Evolutionary conservation across 768 basidiomycete species (phyloP).

Genomic region (Tricholoma flavovirens): DNA sequence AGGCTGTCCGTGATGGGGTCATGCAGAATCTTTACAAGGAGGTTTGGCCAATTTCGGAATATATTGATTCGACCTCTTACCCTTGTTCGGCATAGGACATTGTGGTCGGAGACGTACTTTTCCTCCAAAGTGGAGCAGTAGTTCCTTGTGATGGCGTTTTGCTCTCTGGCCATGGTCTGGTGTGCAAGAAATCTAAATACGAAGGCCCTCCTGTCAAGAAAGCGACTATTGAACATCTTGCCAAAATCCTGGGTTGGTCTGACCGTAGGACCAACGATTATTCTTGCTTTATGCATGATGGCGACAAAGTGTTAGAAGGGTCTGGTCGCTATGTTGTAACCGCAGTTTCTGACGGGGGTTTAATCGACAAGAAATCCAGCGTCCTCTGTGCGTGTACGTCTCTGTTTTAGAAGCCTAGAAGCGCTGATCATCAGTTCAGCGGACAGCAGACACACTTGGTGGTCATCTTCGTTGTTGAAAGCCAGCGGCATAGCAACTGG

Average conservation of each 20-base stretch:
- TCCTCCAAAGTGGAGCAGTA: neutral
- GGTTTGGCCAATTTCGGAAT: neutral
- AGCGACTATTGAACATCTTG: neutral
- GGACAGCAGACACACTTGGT: neutral
- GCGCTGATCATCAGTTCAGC: neutral
- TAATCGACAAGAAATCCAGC: neutral
- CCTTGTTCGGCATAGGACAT: neutral
- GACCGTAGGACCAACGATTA: neutral
- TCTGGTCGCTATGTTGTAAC: neutral
- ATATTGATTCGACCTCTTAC: neutral
- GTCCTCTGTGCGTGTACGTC: neutral
- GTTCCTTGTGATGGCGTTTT: neutral
- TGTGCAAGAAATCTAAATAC: neutral
- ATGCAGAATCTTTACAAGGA: neutral
- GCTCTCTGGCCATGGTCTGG: neutral
- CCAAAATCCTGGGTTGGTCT: neutral
- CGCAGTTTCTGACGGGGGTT: neutral
- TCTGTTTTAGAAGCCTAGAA: neutral
- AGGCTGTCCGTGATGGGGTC: neutral
- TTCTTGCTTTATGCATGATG: neutral
- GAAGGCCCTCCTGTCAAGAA: neutral
- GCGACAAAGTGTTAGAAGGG: neutral
- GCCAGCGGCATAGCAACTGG: neutral
- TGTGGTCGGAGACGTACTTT: neutral
- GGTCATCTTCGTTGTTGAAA: neutral